Evolutionary conservation across 2,329 filamentous ascomycete species (phyloP).

Genomic region (Biscogniauxia mediterranea): DNA sequence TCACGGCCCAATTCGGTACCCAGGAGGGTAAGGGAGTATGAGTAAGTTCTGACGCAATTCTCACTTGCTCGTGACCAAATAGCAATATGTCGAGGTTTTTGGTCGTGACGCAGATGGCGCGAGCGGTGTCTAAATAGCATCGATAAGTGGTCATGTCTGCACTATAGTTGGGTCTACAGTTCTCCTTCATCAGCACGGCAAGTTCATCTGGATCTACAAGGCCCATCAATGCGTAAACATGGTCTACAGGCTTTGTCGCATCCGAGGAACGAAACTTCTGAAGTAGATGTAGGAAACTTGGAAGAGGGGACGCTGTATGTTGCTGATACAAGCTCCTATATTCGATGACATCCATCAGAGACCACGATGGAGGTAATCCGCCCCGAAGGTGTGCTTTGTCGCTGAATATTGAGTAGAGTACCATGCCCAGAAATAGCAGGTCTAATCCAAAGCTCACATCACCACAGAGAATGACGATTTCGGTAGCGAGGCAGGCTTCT

Average conservation of each 20-base stretch:
- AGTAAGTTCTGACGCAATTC: too few species aligned
- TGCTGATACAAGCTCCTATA: not conserved
- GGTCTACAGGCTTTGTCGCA: slow-evolving; percentile 2
- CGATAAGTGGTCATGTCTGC: not conserved
- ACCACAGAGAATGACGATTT: slow-evolving; percentile 1
- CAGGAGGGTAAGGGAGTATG: not conserved
- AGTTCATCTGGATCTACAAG: slow-evolving; percentile 2
- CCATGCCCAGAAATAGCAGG: slow-evolving; percentile 3
- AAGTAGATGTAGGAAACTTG: not conserved
- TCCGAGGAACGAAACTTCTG: slow-evolving; percentile 1
- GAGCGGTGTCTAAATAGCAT: not conserved
- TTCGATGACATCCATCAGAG: not conserved
- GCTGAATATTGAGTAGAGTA: not conserved
- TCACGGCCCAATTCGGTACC: not conserved
- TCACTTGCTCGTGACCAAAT: too few species aligned
- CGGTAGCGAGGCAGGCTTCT: slow-evolving; percentile 1
- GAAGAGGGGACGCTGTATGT: not conserved
- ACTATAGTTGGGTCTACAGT: not conserved
- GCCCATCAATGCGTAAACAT: slow-evolving; percentile 3
- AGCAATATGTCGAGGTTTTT: not conserved
- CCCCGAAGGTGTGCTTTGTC: not conserved
- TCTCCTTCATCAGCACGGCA: not conserved
- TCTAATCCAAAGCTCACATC: not conserved
- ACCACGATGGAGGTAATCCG: too few species aligned
- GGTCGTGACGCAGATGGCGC: not conserved